phyloP scores from a whole-genome alignment of 2,329 filamentous ascomycete species.

The Trichoderma asperellum region DNA sequence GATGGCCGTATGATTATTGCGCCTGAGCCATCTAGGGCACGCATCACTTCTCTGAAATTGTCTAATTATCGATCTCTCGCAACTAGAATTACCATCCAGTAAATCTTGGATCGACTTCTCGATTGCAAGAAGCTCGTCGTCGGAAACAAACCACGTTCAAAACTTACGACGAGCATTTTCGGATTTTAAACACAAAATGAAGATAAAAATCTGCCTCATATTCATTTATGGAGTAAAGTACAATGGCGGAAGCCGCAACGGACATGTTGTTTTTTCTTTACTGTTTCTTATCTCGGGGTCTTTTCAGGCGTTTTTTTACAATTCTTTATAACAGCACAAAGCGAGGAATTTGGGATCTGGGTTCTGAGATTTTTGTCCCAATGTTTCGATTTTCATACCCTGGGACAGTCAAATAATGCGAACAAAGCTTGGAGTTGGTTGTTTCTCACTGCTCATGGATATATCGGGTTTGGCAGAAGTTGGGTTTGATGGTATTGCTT shows the following conservation, averaged over 20 bases:
- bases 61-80: constrained; percentile 59
- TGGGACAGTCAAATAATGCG: constrained; percentile 24
- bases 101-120: constrained; percentile 7
- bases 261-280: neutral
- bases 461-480: constrained; percentile 29
- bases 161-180: neutral
- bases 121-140: neutral
- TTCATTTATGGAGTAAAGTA: neutral
- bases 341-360: constrained; percentile 9
- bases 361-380: neutral
- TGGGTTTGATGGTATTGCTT: constrained; percentile 20
- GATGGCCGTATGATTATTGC: constrained; percentile 61
- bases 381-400: constrained; percentile 28
- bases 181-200: neutral
- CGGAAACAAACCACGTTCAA: neutral
- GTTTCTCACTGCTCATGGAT: constrained; percentile 36
- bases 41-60: constrained; percentile 60
- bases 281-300: neutral
- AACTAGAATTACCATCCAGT: constrained; percentile 45
- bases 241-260: neutral
- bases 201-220: neutral
- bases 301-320: constrained; percentile 19
- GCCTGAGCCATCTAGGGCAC: constrained; percentile 57
- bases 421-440: constrained; percentile 29
- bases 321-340: constrained; percentile 14